A percentile compares a stretch with the other conserved stretches of the same genome.
These are phyloP conservation scores for Aspergillus haitiensis DNA, from an alignment of 495 filamentous ascomycete species.

Conservation along the genomic window DNA sequence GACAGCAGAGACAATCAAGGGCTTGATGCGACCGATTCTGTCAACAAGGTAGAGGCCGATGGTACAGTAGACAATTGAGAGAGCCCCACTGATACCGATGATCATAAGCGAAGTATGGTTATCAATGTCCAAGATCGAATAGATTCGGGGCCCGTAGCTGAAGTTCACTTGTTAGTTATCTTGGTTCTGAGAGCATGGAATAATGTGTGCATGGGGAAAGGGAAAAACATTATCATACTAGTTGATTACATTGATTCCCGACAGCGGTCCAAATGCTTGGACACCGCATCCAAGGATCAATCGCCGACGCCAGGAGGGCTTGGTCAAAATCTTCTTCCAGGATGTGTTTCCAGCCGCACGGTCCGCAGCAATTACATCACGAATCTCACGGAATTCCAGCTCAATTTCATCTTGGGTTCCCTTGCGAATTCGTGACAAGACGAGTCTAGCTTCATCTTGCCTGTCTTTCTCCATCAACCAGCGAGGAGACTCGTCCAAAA, in stretches of 20 bases:
- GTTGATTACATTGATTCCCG: conserved; percentile 54
- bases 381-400: conserved; percentile 32
- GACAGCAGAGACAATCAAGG: conserved; percentile 18
- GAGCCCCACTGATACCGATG: conserved; percentile 46
- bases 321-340: conserved; percentile 49
- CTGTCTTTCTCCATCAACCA: conserved; percentile 66
- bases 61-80: conserved; percentile 38
- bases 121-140: conserved; percentile 49
- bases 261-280: conserved; percentile 53
- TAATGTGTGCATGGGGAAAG: background rate
- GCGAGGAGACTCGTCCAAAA: conserved; percentile 57
- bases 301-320: conserved; percentile 46
- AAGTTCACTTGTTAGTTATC: background rate
- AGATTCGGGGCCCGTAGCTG: conserved; percentile 57
- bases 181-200: background rate
- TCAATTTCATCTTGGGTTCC: conserved; percentile 24
- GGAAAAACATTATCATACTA: conserved; percentile 9
- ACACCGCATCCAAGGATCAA: conserved; percentile 53
- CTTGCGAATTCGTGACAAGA: conserved; percentile 22
- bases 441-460: conserved; percentile 55
- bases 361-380: conserved; percentile 26
- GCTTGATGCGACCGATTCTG: conserved; percentile 21
- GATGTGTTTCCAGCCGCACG: conserved; percentile 24
- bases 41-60: conserved; percentile 20
- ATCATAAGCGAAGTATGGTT: conserved; percentile 50